Evolutionary conservation across 2,329 filamentous ascomycete species (phyloP), one percentile per base, ranked within the genome.

Genomic region (Fusarium sp.): DNA sequence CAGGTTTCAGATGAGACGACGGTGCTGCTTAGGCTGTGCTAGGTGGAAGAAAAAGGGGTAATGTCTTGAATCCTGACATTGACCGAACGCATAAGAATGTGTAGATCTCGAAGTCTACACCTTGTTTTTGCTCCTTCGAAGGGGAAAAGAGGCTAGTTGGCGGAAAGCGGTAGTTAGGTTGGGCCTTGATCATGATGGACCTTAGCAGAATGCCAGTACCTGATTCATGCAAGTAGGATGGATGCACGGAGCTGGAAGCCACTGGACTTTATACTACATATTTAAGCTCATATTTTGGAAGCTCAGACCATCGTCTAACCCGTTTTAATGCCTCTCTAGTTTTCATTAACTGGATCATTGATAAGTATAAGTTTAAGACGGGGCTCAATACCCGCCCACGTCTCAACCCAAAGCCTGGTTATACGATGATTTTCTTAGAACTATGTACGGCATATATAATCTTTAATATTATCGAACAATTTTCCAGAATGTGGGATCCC

Each of bases 21-120:
- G 34, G 40, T 34, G 58, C 36, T 49, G 34, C 46, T 63, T 42
- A 49, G 51, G 51, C 48, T 40, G 54, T 60, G 44, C 50, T 56
- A 55, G 59, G 34, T 20, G 15, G 38, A 34, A 48, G 39, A 58
- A 64, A 71, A 71, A 40, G 51, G 67, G 56, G 44, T 38, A 14
- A 40, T 71, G 58, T 71, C 58, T 70, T 46, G 48, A 45, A 49
- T 24, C 36, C 15, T 36, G 34, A 51, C 39, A 31, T 33, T 49
- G 22, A 33, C 36, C 31, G 31, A 26, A 54, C 10, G 48, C 53
- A 58, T 44, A 39, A 54, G 18, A 28, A 55, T 44, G 18, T 42
- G 20, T 15, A 31, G 43, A 44, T 48, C 28, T 59, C 36, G 26
- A 63, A 60, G 28, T 22, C 31, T 20, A 39, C 18, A 26, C 24